Evolutionary conservation across 2,329 filamentous ascomycete species (phyloP).

Genomic region (Xylariales sp.): DNA sequence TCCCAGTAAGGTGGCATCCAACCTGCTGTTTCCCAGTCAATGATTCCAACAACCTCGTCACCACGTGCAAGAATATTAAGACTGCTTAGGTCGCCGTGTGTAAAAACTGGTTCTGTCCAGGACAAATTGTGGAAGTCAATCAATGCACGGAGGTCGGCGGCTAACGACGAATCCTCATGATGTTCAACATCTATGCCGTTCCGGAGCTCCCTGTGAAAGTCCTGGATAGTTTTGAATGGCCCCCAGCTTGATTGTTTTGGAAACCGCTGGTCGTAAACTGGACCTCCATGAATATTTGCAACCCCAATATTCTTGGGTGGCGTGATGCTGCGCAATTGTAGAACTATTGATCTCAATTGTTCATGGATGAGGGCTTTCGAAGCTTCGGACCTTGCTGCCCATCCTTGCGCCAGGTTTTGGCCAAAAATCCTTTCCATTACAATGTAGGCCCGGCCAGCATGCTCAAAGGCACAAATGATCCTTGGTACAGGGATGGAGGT

Average conservation of each 20-base stretch:
- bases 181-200: constrained; percentile 3
- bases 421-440: constrained; percentile 36
- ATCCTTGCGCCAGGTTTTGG: constrained; percentile 11
- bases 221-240: constrained; percentile 26
- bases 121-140: constrained; percentile 16
- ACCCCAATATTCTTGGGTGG: constrained; percentile 15
- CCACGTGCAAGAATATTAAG: constrained; percentile 23
- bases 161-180: background rate
- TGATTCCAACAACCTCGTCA: constrained; percentile 22
- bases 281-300: constrained; percentile 22
- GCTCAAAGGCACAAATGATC: constrained; percentile 37
- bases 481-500: constrained; percentile 41
- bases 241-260: constrained; percentile 20
- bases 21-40: constrained; percentile 13
- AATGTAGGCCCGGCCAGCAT: constrained; percentile 36
- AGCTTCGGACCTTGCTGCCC: constrained; percentile 6
- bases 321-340: constrained; percentile 19
- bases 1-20: constrained; percentile 18
- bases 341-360: constrained; percentile 18
- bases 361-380: constrained; percentile 13
- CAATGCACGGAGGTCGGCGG: constrained; percentile 12
- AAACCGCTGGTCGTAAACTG: constrained; percentile 24
- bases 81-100: constrained; percentile 24
- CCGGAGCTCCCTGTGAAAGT: constrained; percentile 29
- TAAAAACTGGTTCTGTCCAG: constrained; percentile 9